Evolutionary conservation across 78 protist species (phyloP), one percentile per base, ranked within the genome.

Genomic region (Polysphondylium violaceum): DNA sequence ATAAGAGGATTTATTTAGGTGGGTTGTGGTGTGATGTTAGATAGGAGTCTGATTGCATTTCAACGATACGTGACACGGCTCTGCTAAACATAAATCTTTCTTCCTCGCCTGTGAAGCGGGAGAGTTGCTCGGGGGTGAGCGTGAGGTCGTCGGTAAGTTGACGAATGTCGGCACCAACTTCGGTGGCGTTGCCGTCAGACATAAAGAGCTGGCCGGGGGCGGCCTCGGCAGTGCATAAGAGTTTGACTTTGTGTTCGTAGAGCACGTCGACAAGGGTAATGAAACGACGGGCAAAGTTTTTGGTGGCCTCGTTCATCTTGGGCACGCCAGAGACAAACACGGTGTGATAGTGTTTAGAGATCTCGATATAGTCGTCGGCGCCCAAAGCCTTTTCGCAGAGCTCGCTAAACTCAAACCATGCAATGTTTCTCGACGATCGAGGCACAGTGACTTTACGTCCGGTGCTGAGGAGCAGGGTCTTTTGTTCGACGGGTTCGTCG

Each of bases 41-140:
- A 59, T 97, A 97, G 38, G 56, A 60, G 2, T 79, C 91, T 17
- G 97, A 61, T 87, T 95, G 97, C 98, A 97, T 96, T 56, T 97
- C 99, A 14, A 72, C 79, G 9, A 97, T 19, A 9, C 99, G 87
- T 0, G 96, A 92, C 17, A 94, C 87, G n/a, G 95, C 86, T 38
- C 97, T 74, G 0, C 64, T 81, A 47, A 64, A 95, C 74, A 96
- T 97, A 40, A 97, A 96, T 75, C 59, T 56, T 63, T 93, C 97
- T 72, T 95, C 98, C 6, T 75, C 97, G 25, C 94, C 95, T 16
- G 74, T 92, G 61, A 88, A 94, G 23, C 93, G 58, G n/a, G 95
- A 74, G 8, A 72, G 35, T 27, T 91, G 88, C 40, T 78, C 88
- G 17, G 96, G 93, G 8, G 93, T 74, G 21, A 83, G 29, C 27